Conservation (phyloP, 2,329 filamentous ascomycete species). For the Diaporthe capsici region DNA sequence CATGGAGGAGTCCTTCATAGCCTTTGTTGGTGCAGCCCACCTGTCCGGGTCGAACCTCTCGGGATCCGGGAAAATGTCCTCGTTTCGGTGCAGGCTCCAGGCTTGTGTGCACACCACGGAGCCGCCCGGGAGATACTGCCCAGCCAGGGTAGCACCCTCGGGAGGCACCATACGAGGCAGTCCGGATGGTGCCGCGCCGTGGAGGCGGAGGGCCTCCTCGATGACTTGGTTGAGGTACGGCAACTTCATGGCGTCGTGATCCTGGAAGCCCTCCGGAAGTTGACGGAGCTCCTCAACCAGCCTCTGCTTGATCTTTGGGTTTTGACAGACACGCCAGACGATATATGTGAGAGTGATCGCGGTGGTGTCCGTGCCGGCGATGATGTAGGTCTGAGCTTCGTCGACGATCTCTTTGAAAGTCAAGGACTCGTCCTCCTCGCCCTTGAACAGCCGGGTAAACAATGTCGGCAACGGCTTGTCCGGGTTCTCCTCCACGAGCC, state of each 20-base stretch:
- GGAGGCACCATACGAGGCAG: constrained; percentile 58
- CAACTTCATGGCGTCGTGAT: constrained; percentile 53
- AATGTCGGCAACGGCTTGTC: constrained; percentile 48
- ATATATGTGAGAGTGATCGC: constrained; percentile 64
- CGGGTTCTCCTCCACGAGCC: constrained; percentile 24
- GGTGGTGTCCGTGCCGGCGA: constrained; percentile 67
- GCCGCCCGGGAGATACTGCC: constrained; percentile 56
- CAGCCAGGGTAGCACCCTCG: constrained; percentile 55
- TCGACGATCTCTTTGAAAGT: constrained; percentile 52
- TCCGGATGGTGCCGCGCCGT: constrained; percentile 55
- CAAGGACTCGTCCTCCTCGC: constrained; percentile 48
- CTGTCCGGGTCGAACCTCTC: constrained; percentile 53
- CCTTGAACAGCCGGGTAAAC: constrained; percentile 55
- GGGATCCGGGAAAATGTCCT: constrained; percentile 57
- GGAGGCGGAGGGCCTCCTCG: constrained; percentile 61
- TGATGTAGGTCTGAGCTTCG: constrained; percentile 60
- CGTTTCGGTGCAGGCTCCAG: constrained; percentile 63
- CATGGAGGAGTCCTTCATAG: constrained; percentile 48
- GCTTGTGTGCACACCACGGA: constrained; percentile 58
- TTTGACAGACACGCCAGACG: constrained; percentile 55
- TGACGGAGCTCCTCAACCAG: constrained; percentile 54
- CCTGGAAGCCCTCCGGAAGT: constrained; percentile 51
- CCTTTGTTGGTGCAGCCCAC: constrained; percentile 52
- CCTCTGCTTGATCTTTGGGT: constrained; percentile 48
- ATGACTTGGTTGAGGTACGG: constrained; percentile 59